Conservation (phyloP, 2,329 filamentous ascomycete species). For the Penicillium griseofulvum region DNA sequence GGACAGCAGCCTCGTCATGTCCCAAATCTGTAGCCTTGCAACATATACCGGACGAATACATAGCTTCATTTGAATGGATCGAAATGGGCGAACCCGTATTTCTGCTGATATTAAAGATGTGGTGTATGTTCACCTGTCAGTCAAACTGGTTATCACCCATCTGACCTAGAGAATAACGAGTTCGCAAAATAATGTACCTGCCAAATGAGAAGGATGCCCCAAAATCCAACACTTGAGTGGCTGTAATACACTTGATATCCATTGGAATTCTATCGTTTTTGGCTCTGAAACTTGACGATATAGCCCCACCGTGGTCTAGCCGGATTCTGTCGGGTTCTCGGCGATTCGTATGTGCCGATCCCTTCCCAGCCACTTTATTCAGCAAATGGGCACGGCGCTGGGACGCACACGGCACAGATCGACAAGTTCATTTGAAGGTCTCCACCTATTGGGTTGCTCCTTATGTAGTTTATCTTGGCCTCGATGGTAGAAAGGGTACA, state of each 20-base stretch:
- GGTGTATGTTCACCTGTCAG: not conserved
- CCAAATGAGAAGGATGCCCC: conserved; percentile 10
- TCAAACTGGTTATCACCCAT: not conserved
- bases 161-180: not conserved
- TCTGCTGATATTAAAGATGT: conserved; percentile 24
- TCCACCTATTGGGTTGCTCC: conserved; percentile 17
- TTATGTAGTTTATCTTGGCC: conserved; percentile 17
- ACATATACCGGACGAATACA: not conserved
- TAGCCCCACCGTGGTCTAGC: conserved; percentile 7
- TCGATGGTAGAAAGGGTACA: conserved; percentile 18
- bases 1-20: conserved; percentile 8
- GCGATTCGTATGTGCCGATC: conserved; percentile 19
- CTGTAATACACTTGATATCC: conserved; percentile 11
- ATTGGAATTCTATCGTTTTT: conserved; percentile 15
- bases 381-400: conserved; percentile 15
- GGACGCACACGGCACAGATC: conserved; percentile 15
- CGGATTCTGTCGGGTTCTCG: conserved; percentile 14
- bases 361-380: conserved; percentile 21
- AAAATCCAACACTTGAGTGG: not conserved
- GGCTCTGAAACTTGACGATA: conserved; percentile 19
- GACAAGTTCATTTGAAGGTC: conserved; percentile 9
- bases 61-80: not conserved
- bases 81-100: conserved; percentile 25
- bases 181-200: conserved; percentile 11
- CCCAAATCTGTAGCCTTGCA: conserved; percentile 1